A percentile compares a stretch with the other conserved stretches of the same genome.
phyloP scores from a whole-genome alignment of 805 yeast species.

The Saccharomycopsis sp. region DNA sequence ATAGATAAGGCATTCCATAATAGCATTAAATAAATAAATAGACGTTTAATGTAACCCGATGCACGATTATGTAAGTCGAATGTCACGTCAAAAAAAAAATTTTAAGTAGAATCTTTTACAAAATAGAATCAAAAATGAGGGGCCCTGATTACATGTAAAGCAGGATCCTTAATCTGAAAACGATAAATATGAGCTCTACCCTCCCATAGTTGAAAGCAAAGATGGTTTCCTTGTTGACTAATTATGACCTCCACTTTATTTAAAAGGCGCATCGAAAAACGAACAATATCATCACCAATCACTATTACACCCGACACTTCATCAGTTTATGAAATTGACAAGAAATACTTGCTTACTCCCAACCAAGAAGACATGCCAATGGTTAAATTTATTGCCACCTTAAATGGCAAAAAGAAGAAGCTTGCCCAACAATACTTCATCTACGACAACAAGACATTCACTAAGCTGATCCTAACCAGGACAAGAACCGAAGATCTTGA shows the following conservation, averaged over 20 bases:
- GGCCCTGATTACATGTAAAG: no score
- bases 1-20: background rate
- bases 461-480: background rate
- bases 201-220: background rate
- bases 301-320: no score
- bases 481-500: background rate
- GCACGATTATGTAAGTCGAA: no score
- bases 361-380: constrained; percentile 3
- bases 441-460: constrained; percentile 6
- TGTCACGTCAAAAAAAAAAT: no score
- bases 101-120: no score
- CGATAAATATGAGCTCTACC: no score
- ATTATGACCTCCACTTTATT: background rate
- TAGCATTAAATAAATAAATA: background rate
- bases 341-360: background rate
- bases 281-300: background rate
- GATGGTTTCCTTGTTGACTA: background rate
- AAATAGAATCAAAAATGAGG: no score
- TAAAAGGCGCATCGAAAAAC: background rate
- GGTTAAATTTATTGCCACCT: constrained; percentile 4
- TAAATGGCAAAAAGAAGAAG: constrained; percentile 5
- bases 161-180: no score
- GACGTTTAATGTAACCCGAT: no score
- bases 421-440: constrained; percentile 3
- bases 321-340: background rate